Evolutionary conservation across 208 protist genomes (phyloP), one percentile per base, ranked within the genome.

Genomic region (Crithidia acanthocephali): DNA sequence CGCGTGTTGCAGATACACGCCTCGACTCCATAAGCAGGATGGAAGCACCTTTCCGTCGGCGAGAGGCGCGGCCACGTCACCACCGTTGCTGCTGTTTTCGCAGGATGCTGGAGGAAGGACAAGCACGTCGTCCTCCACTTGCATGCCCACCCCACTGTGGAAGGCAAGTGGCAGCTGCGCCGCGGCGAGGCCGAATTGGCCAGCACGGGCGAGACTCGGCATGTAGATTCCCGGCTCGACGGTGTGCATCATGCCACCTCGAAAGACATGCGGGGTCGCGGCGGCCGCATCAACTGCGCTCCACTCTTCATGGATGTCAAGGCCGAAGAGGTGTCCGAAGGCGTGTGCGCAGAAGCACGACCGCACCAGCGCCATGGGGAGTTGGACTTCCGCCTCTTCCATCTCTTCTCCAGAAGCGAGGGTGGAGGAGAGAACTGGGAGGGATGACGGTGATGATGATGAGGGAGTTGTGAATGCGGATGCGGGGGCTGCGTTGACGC

Each of bases 171-270:
- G 75, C n/a, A 80, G 28, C 25, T 70, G 66, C 27, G 40, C 30
- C 16, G 65, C 18, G 13, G 75, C 61, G 20, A 70, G 23, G 5
- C 66, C 44, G 28, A 76, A 78, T 5, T 48, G 45, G 10, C 50
- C 27, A 9, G 67, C 76, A 5, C 70, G 74, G 11, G 25, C 32
- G 30, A 50, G 56, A 33, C 47, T 42, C 0, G 81, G 82, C n/a
- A 91, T 57, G 68, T 91, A 91, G 27, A 91, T 52, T 30, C 86
- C 86, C 2, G 86, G 86, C 62, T 91, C 86, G 2, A 91, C 82
- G 2, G 86, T 91, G 75, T 88, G 80, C 80, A 91, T 84, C 80
- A 88, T 84, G 55, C 84, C 84, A 0, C 82, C 86, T 5, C 16
- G 56, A 8, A 89, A 42, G 32, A 60, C 22, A 50, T 48, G 52